Evolutionary conservation across 257 asterid species (phyloP), one percentile per base, ranked within the genome.

Genomic region (Fraxinus quadrangulata): DNA sequence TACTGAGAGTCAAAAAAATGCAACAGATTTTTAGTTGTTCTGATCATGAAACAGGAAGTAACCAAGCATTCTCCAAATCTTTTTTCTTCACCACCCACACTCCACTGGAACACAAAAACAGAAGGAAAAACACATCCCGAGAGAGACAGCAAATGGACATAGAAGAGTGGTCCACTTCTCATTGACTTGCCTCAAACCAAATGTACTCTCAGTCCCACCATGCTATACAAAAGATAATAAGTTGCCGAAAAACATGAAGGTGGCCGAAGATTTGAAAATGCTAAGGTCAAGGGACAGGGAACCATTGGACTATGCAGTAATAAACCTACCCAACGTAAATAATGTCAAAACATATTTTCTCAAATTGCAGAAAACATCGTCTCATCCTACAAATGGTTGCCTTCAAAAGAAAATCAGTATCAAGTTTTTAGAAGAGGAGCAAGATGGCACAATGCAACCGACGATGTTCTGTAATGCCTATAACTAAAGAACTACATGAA

Each of bases 301-400:
- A 81, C 81, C 77, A 87, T 67, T 81, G 78, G 80, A 77, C 61
- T 87, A 86, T 83, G 85, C 91, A 85, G 77, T 84, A 85, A 77
- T 80, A 77, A 85, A 85, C 86, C 89, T 86, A 83, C 89, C 86
- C 87, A 73, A 84, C 83, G 34, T 81, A 79, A 77, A 85, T 70
- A 28, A 81, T 42, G 81, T 85, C 72, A 70, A 73, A 79, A 74
- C 70, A 78, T 72, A 79, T 77, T 30, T 59, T 81, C 78, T 71
- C 70, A 31, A 70, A 83, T 36, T 49, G 63, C 74, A 72, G 4
- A 36, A 84, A 85, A 75, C 56, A 67, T 75, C 49, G 80, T 77
- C 75, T 31, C 5, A 47, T 63, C 74, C 75, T 65, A 69, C 26
- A 77, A 70, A 59, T 70, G 54, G 72, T 31, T 9, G 69, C 33